These are phyloP conservation scores for Takakia lepidozioides DNA, from an alignment of 225 moss, liverwort and hornwort genomes.

Conservation along the genomic window DNA sequence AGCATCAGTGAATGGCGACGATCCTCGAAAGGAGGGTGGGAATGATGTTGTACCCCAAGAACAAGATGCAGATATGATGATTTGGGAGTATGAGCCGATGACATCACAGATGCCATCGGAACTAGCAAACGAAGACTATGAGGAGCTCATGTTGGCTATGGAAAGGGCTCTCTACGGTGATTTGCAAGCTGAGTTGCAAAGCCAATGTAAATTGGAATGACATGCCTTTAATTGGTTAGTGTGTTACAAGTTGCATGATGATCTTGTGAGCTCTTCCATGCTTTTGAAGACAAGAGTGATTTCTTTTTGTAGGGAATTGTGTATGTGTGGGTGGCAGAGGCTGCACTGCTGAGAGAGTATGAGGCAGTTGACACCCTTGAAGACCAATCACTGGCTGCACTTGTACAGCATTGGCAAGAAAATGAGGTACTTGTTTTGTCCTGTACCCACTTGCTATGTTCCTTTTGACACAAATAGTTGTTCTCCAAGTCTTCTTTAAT, in stretches of 20 bases:
- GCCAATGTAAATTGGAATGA: conserved; percentile 71
- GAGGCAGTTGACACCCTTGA: conserved; percentile 67
- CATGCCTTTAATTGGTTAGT: too few relatives aligned
- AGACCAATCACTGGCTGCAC: conserved; percentile 65
- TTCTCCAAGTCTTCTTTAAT: too few relatives aligned
- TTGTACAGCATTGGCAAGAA: conserved; percentile 72
- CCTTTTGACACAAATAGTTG: too few relatives aligned
- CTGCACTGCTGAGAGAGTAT: conserved; percentile 75
- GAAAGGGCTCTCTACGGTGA: conserved; percentile 85
- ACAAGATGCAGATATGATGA: conserved; percentile 79
- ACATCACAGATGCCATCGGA: conserved; percentile 46
- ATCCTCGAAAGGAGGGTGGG: conserved; percentile 10
- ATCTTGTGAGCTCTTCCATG: too few relatives aligned
- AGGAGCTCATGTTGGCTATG: conserved; percentile 87
- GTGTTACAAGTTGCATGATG: too few relatives aligned
- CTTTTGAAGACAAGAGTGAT: too few relatives aligned
- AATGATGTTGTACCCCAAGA: conserved; percentile 16
- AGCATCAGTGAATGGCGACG: conserved; percentile 15
- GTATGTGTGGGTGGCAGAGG: too few relatives aligned
- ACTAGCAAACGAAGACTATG: conserved; percentile 69
- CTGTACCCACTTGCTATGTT: too few relatives aligned
- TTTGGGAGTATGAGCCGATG: conserved; percentile 80
- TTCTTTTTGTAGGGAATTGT: too few relatives aligned
- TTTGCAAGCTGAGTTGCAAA: conserved; percentile 56
- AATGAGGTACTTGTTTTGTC: too few relatives aligned